Evolutionary conservation across 495 filamentous ascomycete species (phyloP), one percentile per base, ranked within the genome.

Genomic region (Daldinia vernicosa): DNA sequence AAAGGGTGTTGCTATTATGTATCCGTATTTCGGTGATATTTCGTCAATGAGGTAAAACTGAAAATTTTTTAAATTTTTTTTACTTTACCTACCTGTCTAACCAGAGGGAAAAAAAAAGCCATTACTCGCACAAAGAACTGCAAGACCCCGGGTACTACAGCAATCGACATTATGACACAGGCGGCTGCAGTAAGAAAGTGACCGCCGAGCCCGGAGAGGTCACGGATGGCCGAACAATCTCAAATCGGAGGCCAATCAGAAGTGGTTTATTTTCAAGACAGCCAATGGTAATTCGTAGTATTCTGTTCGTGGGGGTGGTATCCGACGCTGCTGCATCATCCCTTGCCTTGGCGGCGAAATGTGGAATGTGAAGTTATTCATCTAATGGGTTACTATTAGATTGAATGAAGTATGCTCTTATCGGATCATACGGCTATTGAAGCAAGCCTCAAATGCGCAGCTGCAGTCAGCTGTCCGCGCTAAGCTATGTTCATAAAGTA

Each of bases 221-320:
- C 45, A 33, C 71, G 66, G 71, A 56, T 60, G 60, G 58, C 71
- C 71, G 71, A 70, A 67, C 30, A 70, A 74, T 70, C 71, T 74
- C 67, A 53, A 74, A 74, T 59, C 37, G 15, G 43, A 11, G 59
- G 51, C 71, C 71, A 74, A 74, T 74, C 62, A 74, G 1, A 40
- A 9, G 7, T 9, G 14, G 27, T 11, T 26, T 59, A 74, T 63
- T 63, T 47, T 66, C 58, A 55, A 67, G 52, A 59, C 19, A 40
- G 24, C 67, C 66, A 70, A 70, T 69, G 19, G 32, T 43, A 5
- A 8, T 51, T 1, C 24, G 15, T 19, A 47, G 39, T 22, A 24
- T 57, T 59, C 22, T 56, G 56, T 26, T 60, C 60, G 70, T 72
- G 70, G 66, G 66, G 27, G 53, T 72, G 62, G 70, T 50, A 72